Base-by-base conservation (phyloP, 768 basidiomycete species). In the Lentinula sp. region DNA sequence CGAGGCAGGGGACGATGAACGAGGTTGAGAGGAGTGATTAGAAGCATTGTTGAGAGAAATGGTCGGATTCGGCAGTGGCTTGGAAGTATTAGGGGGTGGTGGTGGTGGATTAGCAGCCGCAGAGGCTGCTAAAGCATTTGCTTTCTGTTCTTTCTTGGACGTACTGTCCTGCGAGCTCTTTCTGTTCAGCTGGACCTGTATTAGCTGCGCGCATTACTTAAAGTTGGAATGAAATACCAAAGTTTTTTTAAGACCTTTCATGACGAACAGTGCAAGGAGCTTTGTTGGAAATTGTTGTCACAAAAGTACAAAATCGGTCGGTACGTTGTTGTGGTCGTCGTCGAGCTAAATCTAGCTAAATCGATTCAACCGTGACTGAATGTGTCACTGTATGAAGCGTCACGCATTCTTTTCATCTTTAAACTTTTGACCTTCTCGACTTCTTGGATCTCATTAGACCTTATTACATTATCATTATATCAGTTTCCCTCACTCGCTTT, bases 211-310 rank as follows among this genome's bases (percentile, higher is more conserved):
- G 60, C 59, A 60, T 16, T 59, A 50, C 61, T 54, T 53, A 54
- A 18, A 7, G 9, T 39, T 41, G 6, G 12, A 63, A 68, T 65
- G 62, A 66, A 80, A 68, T 69, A 91, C 91, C 68, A 92, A 75
- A 64, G 87, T 88, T 77, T 91, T 93, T 81, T 88, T 91, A 72
- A 93, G 79, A 65, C 85, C 86, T 78, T 93, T 93, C 91, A 93
- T 93, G 32, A 69, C 66, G 54, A 36, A 51, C 54, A 56, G 54
- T 15, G 6, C 10, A 36, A 20, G 41, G 20, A 18, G 6, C 54
- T 39, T 28, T 43, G 54, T 56, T 32, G 37, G 39, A 5, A 18
- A 36, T 32, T 28, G 18, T 56, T 32, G 54, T 43, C 12, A 23
- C 23, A 28, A 41, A 12, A 32, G 36, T 36, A 13, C 37, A 6